phyloP scores from a whole-genome alignment of 2,329 filamentous ascomycete genomes.

The Reticulascus tulasneorum region DNA sequence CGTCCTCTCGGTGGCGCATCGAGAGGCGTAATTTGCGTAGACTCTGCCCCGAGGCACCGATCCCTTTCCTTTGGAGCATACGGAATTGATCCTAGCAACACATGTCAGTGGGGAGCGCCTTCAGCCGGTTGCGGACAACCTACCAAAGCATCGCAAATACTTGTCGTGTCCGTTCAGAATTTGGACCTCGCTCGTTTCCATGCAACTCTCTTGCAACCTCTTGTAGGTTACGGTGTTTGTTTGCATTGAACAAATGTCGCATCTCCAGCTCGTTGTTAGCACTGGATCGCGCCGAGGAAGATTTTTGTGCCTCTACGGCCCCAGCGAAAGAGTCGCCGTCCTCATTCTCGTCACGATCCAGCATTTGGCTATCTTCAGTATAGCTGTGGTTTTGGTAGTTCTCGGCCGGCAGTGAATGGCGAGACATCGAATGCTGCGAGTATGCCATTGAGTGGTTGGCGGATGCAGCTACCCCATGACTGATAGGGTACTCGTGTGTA shows the following conservation, averaged over 20 bases:
- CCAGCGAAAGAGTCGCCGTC: conserved; percentile 51
- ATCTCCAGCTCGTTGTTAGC: conserved; percentile 80
- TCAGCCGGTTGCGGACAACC: too few relatives aligned
- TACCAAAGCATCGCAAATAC: conserved; percentile 89
- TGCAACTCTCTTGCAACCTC: conserved; percentile 74
- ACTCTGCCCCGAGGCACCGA: conserved; percentile 91
- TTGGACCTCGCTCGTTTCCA: conserved; percentile 73
- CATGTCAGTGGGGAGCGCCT: too few relatives aligned
- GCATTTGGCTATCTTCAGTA: conserved; percentile 56
- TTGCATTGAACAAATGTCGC: conserved; percentile 68
- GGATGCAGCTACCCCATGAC: conserved; percentile 41
- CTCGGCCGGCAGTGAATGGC: conserved; percentile 52
- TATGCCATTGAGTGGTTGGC: conserved; percentile 16
- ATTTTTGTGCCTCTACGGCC: conserved; percentile 45
- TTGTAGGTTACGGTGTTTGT: conserved; percentile 62
- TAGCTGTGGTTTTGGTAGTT: conserved; percentile 52
- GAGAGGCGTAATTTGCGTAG: conserved; percentile 90
- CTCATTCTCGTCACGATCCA: conserved; percentile 57
- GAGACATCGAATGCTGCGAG: conserved; percentile 34
- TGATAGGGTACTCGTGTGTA: conserved; percentile 46
- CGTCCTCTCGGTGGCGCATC: conserved; percentile 88
- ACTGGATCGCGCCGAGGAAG: conserved; percentile 59
- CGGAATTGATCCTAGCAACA: conserved; percentile 63
- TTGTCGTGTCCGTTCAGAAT: conserved; percentile 78
- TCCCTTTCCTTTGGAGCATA: conserved; percentile 70